phyloP scores from a whole-genome alignment of 257 asterid species.

The Thymus mandschuricus region DNA sequence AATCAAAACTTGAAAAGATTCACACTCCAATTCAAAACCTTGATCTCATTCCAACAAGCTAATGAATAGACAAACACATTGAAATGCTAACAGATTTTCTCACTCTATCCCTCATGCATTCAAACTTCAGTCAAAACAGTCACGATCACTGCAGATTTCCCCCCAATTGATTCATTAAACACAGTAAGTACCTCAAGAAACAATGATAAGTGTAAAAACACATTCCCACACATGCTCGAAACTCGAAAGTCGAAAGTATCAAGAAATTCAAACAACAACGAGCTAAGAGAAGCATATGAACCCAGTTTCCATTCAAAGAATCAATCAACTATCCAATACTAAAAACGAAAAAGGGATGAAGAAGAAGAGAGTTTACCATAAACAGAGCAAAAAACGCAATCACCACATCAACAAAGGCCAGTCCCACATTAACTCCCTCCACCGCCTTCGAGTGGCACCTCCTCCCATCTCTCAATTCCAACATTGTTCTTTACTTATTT shows the following conservation, averaged over 20 bases:
- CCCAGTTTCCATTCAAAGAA: not conserved
- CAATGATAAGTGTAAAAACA: not conserved
- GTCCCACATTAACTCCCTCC: slow-evolving; percentile 63
- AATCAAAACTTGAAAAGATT: not conserved
- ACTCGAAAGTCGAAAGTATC: not conserved
- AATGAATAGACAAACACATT: not conserved
- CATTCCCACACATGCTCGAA: not conserved
- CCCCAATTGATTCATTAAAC: slow-evolving; percentile 9
- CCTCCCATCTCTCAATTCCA: slow-evolving; percentile 59
- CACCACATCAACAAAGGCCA: slow-evolving; percentile 68
- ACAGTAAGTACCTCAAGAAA: slow-evolving; percentile 12
- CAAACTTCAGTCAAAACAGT: not conserved
- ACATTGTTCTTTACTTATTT: slow-evolving; percentile 40
- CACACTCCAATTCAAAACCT: slow-evolving; percentile 12
- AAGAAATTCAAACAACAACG: not conserved
- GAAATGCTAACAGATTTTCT: slow-evolving; percentile 11
- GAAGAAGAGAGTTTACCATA: slow-evolving; percentile 47
- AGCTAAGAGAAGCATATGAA: not conserved
- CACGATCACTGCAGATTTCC: not conserved
- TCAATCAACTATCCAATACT: slow-evolving; percentile 11
- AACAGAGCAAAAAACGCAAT: slow-evolving; percentile 71
- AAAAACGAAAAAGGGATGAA: slow-evolving; percentile 1
- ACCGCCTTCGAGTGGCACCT: slow-evolving; percentile 63
- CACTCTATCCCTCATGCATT: slow-evolving; percentile 4
- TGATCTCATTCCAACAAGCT: not conserved